Conservation (phyloP, 2,329 filamentous ascomycete species). For the Parastagonospora avenae region DNA sequence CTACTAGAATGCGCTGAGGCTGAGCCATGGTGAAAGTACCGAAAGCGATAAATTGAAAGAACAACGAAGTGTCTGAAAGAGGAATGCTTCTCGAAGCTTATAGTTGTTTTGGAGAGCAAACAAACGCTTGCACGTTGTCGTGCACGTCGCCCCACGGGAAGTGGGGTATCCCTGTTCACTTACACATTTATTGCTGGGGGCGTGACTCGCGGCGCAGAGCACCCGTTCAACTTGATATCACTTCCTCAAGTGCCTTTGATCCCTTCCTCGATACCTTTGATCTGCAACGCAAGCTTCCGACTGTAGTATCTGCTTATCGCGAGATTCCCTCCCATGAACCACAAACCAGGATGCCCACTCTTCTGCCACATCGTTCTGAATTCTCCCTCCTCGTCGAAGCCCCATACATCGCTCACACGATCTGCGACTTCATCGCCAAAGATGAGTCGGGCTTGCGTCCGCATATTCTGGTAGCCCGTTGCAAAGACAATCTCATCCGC, state of each 20-base stretch:
- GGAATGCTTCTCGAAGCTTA: neutral
- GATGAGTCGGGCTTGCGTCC: conserved; percentile 44
- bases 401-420: conserved; percentile 52
- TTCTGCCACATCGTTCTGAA: conserved; percentile 50
- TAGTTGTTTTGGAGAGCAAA: neutral
- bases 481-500: conserved; percentile 56
- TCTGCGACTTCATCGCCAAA: conserved; percentile 51
- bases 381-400: conserved; percentile 55
- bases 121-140: neutral
- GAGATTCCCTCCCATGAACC: conserved; percentile 53
- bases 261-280: conserved; percentile 49
- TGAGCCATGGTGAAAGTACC: neutral
- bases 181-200: neutral
- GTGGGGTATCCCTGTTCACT: neutral
- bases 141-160: neutral
- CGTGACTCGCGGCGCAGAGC: neutral
- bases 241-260: neutral
- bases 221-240: neutral
- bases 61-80: neutral
- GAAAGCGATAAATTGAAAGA: neutral
- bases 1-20: conserved; percentile 27
- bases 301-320: conserved; percentile 55
- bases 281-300: conserved; percentile 53
- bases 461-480: conserved; percentile 55
- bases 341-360: conserved; percentile 46